Evolutionary conservation across 768 basidiomycete species (phyloP).

Genomic region (Phlebiopsis gigantea): DNA sequence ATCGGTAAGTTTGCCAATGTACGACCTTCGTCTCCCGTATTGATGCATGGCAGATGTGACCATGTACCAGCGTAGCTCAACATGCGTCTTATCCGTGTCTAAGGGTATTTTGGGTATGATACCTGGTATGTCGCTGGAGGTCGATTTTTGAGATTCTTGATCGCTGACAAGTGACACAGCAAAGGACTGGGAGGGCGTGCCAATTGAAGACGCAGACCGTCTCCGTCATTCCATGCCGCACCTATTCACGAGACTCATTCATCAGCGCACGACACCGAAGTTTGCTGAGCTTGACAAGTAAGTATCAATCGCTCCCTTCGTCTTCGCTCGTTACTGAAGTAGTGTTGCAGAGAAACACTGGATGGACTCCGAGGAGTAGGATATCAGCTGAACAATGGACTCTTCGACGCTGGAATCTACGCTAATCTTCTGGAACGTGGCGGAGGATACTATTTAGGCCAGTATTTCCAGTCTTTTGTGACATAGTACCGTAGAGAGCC

Average conservation of each 20-base stretch:
- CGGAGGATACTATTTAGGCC: conserved; percentile 38
- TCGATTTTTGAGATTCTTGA: not conserved
- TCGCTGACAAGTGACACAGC: no score
- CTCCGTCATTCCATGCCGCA: conserved; percentile 46
- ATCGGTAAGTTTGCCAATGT: conserved; percentile 16
- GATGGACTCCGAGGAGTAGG: conserved; percentile 53
- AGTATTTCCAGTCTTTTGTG: conserved; percentile 27
- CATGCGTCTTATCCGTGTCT: conserved; percentile 39
- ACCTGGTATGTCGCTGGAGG: conserved; percentile 22
- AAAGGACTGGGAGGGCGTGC: conserved; percentile 39
- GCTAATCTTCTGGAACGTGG: conserved; percentile 31
- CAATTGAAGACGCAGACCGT: conserved; percentile 48
- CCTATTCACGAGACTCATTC: conserved; percentile 22
- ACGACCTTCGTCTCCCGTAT: not conserved
- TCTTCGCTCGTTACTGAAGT: not conserved
- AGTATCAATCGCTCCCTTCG: no score
- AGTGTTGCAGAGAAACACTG: conserved; percentile 30
- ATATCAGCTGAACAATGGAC: conserved; percentile 49
- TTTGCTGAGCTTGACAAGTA: conserved; percentile 26
- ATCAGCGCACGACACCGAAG: conserved; percentile 24
- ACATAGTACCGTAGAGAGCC: not conserved
- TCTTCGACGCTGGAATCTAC: conserved; percentile 45
- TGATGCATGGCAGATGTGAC: conserved; percentile 40
- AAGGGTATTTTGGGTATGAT: conserved; percentile 29
- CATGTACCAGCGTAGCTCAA: conserved; percentile 49